Evolutionary conservation across 768 basidiomycete genomes (phyloP), one percentile per base, ranked within the genome.

Genomic region (Amanita fuliginea): DNA sequence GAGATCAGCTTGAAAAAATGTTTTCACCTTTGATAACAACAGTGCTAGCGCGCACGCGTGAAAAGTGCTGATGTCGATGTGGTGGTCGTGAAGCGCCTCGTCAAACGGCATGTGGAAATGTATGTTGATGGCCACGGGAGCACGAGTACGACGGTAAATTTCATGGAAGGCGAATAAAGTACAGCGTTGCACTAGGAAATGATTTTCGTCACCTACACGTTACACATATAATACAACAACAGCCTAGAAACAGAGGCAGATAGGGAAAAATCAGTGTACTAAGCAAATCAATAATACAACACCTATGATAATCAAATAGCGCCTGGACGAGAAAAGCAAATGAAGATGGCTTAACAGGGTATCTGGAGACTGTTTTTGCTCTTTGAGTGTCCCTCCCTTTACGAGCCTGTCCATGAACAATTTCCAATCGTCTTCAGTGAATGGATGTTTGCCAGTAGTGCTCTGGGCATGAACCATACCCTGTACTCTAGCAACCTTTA

Each of bases 41-140:
- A 45, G 18, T 45, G 16, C 6, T 56, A 76, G 76, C 72, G 76
- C 30, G 61, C 57, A 6, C 62, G 69, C 35, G 70, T 76, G 54
- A 71, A 69, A 51, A 51, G 54, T 40, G 60, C 61, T 34, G 61
- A 60, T 6, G 60, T 76, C 10, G 70, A 74, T 45, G 43, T 54
- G 11, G 58, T 59, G 43, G 50, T 63, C 10, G 64, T 73, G 7
- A 64, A 69, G 33, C 62, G 62, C 19, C 61, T 76, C 42, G 63
- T 75, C 45, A 66, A 65, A 53, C 60, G 60, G 51, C 75, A 76
- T 53, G 63, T 67, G 16, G 57, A 62, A 54, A 75, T 77, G 74
- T 77, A 77, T 52, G 57, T 71, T 26, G 62, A 62, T 22, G 66
- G 65, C 21, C 56, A 60, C 35, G 39, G 28, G 14, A 33, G 37